Base-by-base conservation (phyloP, 371 early-diverging fungal species). In the Polyrhizophydium stewartii region DNA sequence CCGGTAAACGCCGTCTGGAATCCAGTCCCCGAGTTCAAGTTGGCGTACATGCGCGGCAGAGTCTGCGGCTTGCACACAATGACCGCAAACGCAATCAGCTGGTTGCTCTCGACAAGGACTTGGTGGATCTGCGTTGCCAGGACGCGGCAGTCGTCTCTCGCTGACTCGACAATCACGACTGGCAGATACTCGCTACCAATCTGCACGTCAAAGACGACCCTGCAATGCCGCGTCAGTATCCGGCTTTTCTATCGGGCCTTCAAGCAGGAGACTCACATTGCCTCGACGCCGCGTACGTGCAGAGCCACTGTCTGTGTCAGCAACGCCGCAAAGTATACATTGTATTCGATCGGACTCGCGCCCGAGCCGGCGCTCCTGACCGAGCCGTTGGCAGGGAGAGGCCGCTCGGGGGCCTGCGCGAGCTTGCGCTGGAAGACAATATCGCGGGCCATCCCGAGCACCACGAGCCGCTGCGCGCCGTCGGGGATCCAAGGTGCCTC, bases 161-260 rank as follows among this genome's bases (percentile, higher is more conserved):
- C 61, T 6, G 88, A 76, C 72, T 92, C 93, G 27, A 84, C 75
- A 0, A 85, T 76, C 37, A 92, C 69, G 19, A 90, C 83, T 1
- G 91, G 89, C 24, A 92, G 70, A 61, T 83, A 79, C 59, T 87
- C 85, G 27, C 82, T 83, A 60, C 88, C 87, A 35, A 86, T 70
- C 31, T 69, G 68, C 41, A 88, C 70, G 30, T 89, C 87, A 55
- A 92, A 89, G 0, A 81, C 6, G 13, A 31, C 53, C 32, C 32
- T 53, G 45, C 19, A 19, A 40, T 12, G 19, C 40, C 10, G 10
- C 40, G 40, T 12, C 19, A 40, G 40, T 19, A 40, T 40, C 19
- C n/a, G 19, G 10, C 40, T 40, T 19, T 10, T 40, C 10, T 66
- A 1, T 81, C 78, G 61, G 89, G 67, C 60, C n/a, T n/a, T n/a